Conservation (phyloP, 2,329 filamentous ascomycete genomes). For the Fusarium xylarioides region DNA sequence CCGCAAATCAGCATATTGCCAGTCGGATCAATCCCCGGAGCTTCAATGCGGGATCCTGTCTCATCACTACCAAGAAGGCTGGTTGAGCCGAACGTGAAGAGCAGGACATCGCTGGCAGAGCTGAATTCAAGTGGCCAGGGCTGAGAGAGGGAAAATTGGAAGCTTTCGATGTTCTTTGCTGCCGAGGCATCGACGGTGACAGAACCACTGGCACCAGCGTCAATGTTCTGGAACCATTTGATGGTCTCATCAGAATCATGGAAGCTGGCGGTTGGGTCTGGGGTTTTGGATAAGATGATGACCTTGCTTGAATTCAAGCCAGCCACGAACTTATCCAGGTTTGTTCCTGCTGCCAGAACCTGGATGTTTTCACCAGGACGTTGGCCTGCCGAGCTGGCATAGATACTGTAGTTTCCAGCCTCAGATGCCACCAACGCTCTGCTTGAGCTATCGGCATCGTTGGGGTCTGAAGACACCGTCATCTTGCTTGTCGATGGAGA, state of each 20-base stretch:
- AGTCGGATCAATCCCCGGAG: not conserved
- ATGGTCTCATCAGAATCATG: not conserved
- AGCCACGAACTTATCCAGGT: not conserved
- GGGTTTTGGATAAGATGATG: not conserved
- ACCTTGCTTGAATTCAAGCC: not conserved
- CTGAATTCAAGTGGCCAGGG: not conserved
- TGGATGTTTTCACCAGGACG: not conserved
- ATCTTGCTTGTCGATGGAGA: not conserved
- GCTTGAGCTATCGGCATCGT: rapidly evolving
- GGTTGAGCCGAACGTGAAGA: not conserved
- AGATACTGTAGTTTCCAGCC: not conserved
- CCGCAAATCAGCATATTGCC: not conserved
- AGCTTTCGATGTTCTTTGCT: not conserved
- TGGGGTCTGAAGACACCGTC: not conserved
- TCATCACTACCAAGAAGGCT: not conserved
- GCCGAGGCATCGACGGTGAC: not conserved
- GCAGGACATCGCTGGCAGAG: not conserved
- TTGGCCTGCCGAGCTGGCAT: not conserved
- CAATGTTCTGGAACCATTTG: not conserved
- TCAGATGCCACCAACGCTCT: not conserved
- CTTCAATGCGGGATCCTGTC: not conserved
- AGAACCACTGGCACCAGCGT: not conserved
- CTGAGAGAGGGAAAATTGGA: not conserved
- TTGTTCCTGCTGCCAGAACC: not conserved
- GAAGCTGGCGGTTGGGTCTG: not conserved